Evolutionary conservation across 495 filamentous ascomycete genomes (phyloP).

Genomic region (Podospora pseudoanserina): DNA sequence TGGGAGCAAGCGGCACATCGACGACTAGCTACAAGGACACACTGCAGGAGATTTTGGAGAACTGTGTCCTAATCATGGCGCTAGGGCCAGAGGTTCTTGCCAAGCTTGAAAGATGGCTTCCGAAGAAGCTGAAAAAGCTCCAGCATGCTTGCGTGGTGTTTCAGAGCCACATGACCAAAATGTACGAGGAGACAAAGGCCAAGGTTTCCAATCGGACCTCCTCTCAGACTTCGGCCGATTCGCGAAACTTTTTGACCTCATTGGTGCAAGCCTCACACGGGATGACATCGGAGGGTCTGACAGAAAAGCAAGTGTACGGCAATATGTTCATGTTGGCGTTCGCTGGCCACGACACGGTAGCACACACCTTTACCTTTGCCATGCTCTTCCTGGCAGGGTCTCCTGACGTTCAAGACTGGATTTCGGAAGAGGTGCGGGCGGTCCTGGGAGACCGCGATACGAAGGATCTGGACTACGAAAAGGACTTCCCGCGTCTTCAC

Average conservation of each 20-base stretch:
- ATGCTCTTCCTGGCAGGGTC: conserved; percentile 46
- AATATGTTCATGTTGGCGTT: conserved; percentile 55
- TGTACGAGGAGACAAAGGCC: conserved; percentile 27
- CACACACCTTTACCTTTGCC: conserved; percentile 49
- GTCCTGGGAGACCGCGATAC: conserved; percentile 25
- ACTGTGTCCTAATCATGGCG: conserved; percentile 33
- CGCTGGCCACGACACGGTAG: conserved; percentile 55
- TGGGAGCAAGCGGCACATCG: neutral
- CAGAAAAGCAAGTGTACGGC: conserved; percentile 43
- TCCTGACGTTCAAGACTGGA: conserved; percentile 44
- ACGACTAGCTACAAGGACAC: conserved; percentile 33
- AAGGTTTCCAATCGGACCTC: neutral
- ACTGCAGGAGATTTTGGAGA: conserved; percentile 32
- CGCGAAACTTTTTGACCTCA: conserved; percentile 20
- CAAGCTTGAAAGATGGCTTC: conserved; percentile 23
- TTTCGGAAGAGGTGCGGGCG: conserved; percentile 27
- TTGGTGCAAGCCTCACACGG: conserved; percentile 23
- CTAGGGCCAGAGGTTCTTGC: conserved; percentile 26
- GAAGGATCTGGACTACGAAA: conserved; percentile 38
- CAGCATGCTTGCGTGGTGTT: conserved; percentile 31
- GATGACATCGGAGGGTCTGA: conserved; percentile 17
- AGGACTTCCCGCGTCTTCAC: conserved; percentile 42
- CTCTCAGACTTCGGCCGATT: neutral
- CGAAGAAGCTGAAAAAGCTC: conserved; percentile 25
- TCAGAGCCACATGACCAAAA: conserved; percentile 24